These are phyloP conservation scores for Globisporangium mamillatum DNA, from an alignment of 352 stramenopile species.

Conservation along the genomic window DNA sequence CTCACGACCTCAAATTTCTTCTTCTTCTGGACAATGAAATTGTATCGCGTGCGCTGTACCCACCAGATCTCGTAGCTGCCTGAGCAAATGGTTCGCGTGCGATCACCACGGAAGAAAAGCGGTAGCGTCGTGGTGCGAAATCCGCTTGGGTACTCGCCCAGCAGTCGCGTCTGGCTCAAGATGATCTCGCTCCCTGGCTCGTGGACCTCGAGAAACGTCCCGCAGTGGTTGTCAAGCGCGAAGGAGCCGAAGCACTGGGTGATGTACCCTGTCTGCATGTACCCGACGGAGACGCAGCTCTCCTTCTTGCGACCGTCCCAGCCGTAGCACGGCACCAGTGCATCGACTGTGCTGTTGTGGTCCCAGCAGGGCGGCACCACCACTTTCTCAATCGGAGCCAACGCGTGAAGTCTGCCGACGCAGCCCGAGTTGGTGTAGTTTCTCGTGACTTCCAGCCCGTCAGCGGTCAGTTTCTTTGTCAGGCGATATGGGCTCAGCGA, in stretches of 20 bases:
- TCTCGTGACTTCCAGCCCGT: conserved; percentile 39
- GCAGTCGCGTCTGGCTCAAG: conserved; percentile 63
- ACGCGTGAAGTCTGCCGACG: conserved; percentile 43
- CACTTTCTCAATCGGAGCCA: conserved; percentile 46
- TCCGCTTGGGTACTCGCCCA: conserved; percentile 67
- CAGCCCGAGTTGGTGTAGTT: conserved; percentile 58
- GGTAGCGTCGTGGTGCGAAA: conserved; percentile 77
- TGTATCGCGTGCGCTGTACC: conserved; percentile 78
- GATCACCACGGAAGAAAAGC: conserved; percentile 67
- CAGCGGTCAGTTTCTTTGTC: conserved; percentile 47
- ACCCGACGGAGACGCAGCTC: conserved; percentile 73
- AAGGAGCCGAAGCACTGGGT: conserved; percentile 66
- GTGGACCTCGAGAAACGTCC: conserved; percentile 85
- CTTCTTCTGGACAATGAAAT: conserved; percentile 81
- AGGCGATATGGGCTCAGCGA: conserved; percentile 49
- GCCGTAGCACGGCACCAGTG: conserved; percentile 51
- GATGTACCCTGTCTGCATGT: conserved; percentile 82
- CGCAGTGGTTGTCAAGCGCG: conserved; percentile 74
- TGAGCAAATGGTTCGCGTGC: conserved; percentile 55
- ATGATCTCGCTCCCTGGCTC: conserved; percentile 60
- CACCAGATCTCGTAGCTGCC: conserved; percentile 87
- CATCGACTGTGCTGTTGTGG: conserved; percentile 73
- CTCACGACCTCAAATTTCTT: conserved; percentile 65
- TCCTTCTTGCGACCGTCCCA: conserved; percentile 55
- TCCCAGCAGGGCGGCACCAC: conserved; percentile 80